Evolutionary conservation across 2,329 filamentous ascomycete genomes (phyloP).

Genomic region (Aspergillus sp.): DNA sequence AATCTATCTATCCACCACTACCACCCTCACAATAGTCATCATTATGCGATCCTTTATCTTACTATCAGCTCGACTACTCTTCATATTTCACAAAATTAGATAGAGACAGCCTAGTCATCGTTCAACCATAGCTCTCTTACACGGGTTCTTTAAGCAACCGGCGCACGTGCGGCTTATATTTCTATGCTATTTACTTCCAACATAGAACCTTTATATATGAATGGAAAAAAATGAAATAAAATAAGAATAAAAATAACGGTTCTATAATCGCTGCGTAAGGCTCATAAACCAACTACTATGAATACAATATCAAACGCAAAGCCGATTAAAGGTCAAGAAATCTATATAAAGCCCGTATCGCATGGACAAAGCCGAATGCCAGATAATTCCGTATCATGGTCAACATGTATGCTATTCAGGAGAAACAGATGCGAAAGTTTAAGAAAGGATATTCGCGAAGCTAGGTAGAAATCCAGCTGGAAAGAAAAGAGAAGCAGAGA

Average conservation of each 20-base stretch:
- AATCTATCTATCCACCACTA: neutral
- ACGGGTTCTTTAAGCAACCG: neutral
- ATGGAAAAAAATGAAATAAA: neutral
- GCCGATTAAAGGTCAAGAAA: neutral
- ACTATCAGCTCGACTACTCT: neutral
- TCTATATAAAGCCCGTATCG: conserved; percentile 3
- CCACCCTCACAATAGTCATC: neutral
- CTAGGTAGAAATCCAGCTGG: neutral
- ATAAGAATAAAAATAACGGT: neutral
- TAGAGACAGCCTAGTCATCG: neutral
- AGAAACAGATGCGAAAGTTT: neutral
- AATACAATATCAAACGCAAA: neutral
- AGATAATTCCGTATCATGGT: conserved; percentile 2
- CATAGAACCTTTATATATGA: neutral
- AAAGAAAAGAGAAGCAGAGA: neutral
- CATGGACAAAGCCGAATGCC: neutral
- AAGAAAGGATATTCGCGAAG: neutral
- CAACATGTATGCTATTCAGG: conserved; percentile 1
- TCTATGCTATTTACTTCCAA: neutral
- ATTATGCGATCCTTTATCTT: neutral
- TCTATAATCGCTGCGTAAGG: neutral
- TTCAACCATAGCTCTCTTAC: neutral
- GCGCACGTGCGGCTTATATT: neutral
- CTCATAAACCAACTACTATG: neutral
- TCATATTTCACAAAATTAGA: neutral